These are phyloP conservation scores for Colletotrichum acutatum DNA, from an alignment of 2,329 filamentous ascomycete genomes.

Conservation along the genomic window DNA sequence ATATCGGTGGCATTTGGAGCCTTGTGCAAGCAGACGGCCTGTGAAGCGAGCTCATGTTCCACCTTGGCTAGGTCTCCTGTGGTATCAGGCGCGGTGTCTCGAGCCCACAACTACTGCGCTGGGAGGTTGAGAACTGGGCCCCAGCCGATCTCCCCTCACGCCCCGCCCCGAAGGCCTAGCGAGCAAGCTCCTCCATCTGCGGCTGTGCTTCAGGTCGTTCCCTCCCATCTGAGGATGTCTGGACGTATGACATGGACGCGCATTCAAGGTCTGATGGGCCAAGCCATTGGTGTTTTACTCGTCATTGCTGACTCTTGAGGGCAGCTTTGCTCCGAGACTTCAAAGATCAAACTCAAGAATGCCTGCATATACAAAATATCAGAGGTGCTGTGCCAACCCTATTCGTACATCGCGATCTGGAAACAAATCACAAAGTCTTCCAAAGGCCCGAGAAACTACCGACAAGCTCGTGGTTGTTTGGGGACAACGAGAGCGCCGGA, in stretches of 20 bases:
- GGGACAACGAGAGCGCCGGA: background rate
- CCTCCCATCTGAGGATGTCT: background rate
- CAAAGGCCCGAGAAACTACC: too few relatives aligned
- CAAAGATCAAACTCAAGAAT: background rate
- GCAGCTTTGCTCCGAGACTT: background rate
- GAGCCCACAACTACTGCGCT: background rate
- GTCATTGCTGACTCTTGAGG: background rate
- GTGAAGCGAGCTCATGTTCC: background rate
- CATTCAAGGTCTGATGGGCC: background rate
- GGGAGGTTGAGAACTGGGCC: slow-evolving; percentile 23
- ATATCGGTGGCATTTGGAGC: background rate
- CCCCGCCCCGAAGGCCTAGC: background rate
- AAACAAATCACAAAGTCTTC: background rate
- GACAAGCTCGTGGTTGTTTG: background rate
- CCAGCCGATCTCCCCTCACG: background rate
- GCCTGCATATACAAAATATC: background rate
- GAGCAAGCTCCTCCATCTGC: background rate
- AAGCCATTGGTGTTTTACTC: background rate
- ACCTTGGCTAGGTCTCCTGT: slow-evolving; percentile 5
- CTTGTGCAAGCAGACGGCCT: background rate
- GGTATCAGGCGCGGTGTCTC: background rate
- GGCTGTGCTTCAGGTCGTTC: background rate
- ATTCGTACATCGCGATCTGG: background rate
- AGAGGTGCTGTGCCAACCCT: background rate
- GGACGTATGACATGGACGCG: background rate